phyloP scores from a whole-genome alignment of 768 basidiomycete genomes.

The Peribolospora baueri region DNA sequence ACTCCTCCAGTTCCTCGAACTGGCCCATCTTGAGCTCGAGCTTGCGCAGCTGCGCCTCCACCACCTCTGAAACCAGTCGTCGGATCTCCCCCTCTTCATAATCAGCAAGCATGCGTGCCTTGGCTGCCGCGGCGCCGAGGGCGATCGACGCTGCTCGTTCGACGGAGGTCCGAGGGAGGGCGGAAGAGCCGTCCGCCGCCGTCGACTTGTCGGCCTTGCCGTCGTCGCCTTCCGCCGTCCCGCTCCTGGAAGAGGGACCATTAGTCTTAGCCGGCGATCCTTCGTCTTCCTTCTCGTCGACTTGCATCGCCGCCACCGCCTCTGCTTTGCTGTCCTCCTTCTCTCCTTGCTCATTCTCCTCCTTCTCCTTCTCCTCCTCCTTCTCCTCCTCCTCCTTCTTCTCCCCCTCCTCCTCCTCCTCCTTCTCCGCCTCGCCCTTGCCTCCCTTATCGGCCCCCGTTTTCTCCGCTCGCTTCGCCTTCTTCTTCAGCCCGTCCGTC shows the following conservation, averaged over 20 bases:
- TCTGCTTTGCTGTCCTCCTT: background rate
- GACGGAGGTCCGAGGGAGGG: slow-evolving; percentile 44
- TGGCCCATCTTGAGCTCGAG: slow-evolving; percentile 84
- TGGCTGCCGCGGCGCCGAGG: slow-evolving; percentile 64
- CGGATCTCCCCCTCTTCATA: slow-evolving; percentile 65
- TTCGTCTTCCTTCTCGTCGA: slow-evolving; percentile 31
- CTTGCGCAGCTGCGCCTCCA: slow-evolving; percentile 51
- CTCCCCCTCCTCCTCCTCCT: slow-evolving; percentile 9
- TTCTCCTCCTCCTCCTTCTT: slow-evolving; percentile 5
- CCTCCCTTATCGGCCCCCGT: slow-evolving; percentile 8
- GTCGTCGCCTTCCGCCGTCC: background rate
- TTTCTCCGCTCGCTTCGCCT: slow-evolving; percentile 16
- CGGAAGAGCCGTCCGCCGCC: background rate
- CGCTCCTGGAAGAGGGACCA: slow-evolving; percentile 2
- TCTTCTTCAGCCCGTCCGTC: slow-evolving; percentile 31
- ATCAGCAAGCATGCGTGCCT: slow-evolving; percentile 52
- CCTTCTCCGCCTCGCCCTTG: slow-evolving; percentile 4
- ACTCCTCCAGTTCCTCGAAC: slow-evolving; percentile 79
- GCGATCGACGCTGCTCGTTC: slow-evolving; percentile 65
- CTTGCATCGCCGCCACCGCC: slow-evolving; percentile 1
- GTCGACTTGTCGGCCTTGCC: background rate
- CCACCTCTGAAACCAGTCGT: slow-evolving; percentile 45
- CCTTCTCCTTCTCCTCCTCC: slow-evolving; percentile 9
- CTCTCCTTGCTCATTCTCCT: slow-evolving; percentile 2
- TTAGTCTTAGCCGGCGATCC: slow-evolving; percentile 20